Evolutionary conservation across 2,329 filamentous ascomycete genomes (phyloP), one percentile per base, ranked within the genome.

Genomic region (Fusarium citri): DNA sequence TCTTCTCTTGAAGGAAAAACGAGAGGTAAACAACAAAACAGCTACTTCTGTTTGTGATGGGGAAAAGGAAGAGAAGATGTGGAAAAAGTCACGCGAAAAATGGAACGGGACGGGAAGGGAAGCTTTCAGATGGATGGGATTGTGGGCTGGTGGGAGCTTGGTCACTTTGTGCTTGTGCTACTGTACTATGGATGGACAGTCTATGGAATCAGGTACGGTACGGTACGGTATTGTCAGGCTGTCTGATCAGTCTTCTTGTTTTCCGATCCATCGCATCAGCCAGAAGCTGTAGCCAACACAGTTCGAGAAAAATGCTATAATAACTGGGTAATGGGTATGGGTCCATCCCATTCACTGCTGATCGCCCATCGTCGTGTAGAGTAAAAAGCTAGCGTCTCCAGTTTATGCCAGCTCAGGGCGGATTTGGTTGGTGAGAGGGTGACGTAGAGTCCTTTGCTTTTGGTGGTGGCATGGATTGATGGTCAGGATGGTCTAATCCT

Each of bases 281-380:
- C 31, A 9, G n/a, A 30, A 16, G 37, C 46, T 18, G 25, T 16
- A 41, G 20, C 48, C 41, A 55, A 56, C 51, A 60, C 57, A 60
- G 57, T 60, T 18, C 43, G 22, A 64, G 18, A 63, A 48, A 55
- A 55, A 20, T 50, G 15, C 22, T 28, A 7, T 46, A 50, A 59
- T 55, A 41, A 55, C 26, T 63, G 46, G 57, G 49, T n/a, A 46
- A 41, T 18, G 31, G 30, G 28, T 41, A 41, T 18, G 40, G 30
- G 30, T 41, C 41, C 45, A 69, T 69, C 67, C 54, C 34, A n/a
- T 37, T 37, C 18, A 37, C 34, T 64, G 34, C 58, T 55, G 62
- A 68, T 70, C 63, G 55, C n/a, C 23, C 49, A 54, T 41, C 47
- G 60, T 49, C 63, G 58, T 54, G 57, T 60, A 71, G 28, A 30